phyloP scores from a whole-genome alignment of 768 basidiomycete species.

The Trametes villosa region DNA sequence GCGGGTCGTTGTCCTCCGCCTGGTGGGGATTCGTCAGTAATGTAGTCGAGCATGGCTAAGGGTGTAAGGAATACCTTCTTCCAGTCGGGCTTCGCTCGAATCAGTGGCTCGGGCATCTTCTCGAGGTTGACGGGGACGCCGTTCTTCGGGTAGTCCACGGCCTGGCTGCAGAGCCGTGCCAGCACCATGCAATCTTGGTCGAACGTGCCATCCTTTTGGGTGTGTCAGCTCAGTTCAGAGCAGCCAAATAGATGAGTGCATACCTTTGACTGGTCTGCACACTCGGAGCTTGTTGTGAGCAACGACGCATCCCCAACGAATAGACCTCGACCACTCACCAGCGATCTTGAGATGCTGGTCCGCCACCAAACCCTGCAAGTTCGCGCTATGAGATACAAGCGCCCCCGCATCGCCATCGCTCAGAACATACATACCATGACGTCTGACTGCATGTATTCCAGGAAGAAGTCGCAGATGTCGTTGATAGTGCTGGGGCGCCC shows the following conservation, averaged over 20 bases:
- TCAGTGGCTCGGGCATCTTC: slow-evolving; percentile 53
- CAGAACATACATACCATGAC: slow-evolving; percentile 56
- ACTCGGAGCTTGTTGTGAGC: neutral
- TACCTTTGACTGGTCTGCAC: slow-evolving; percentile 71
- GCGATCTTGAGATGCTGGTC: slow-evolving; percentile 70
- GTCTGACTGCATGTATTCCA: slow-evolving; percentile 85
- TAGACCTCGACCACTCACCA: slow-evolving; percentile 43
- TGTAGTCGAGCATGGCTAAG: slow-evolving; percentile 1
- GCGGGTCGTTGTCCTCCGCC: slow-evolving; percentile 40
- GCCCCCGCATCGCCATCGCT: too few relatives aligned
- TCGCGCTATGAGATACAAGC: neutral
- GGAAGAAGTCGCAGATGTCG: slow-evolving; percentile 80
- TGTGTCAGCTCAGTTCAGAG: neutral
- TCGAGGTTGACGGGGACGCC: slow-evolving; percentile 62
- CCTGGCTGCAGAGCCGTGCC: slow-evolving; percentile 63
- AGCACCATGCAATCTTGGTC: slow-evolving; percentile 61
- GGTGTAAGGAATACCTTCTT: slow-evolving; percentile 42
- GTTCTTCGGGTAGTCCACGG: slow-evolving; percentile 83
- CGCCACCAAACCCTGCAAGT: slow-evolving; percentile 64
- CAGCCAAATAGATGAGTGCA: slow-evolving; percentile 2
- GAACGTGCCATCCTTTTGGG: slow-evolving; percentile 56
- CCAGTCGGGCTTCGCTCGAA: slow-evolving; percentile 82
- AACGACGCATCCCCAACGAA: neutral
- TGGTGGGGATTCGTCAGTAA: neutral
- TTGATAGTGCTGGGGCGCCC: slow-evolving; percentile 57